Percentiles rank a stretch among this genome's conserved stretches.
Evolutionary conservation across 306 rosid species (phyloP).

Genomic region (Citrullus amarus): DNA sequence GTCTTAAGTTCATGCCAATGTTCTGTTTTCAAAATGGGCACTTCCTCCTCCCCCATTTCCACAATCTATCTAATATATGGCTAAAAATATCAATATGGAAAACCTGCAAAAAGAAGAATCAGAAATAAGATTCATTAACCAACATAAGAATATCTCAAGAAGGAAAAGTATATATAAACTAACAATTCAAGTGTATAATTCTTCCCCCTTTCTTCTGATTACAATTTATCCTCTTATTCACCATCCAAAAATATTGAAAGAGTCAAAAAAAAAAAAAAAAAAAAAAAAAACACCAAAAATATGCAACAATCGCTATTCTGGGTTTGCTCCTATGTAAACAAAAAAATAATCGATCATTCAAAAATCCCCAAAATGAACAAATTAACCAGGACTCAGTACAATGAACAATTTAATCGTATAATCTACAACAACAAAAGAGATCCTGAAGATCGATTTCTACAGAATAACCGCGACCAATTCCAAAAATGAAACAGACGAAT

Average conservation of each 20-base stretch:
- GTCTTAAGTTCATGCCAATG: conserved; percentile 34
- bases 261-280: neutral
- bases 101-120: neutral
- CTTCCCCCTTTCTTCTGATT: neutral
- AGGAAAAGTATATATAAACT: neutral
- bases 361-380: neutral
- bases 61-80: neutral
- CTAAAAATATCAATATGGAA: neutral
- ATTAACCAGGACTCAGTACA: neutral
- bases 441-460: neutral
- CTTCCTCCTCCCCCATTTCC: conserved; percentile 40
- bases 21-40: conserved; percentile 21
- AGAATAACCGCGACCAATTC: neutral
- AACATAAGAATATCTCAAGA: neutral
- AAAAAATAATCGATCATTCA: no score
- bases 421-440: neutral
- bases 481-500: neutral
- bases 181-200: neutral
- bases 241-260: neutral
- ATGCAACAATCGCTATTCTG: neutral
- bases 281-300: no score
- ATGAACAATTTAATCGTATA: neutral
- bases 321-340: no score
- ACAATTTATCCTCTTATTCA: neutral
- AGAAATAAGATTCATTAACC: neutral